Evolutionary conservation across 805 yeast genomes (phyloP).

Genomic region (Yamadazyma scolyti): DNA sequence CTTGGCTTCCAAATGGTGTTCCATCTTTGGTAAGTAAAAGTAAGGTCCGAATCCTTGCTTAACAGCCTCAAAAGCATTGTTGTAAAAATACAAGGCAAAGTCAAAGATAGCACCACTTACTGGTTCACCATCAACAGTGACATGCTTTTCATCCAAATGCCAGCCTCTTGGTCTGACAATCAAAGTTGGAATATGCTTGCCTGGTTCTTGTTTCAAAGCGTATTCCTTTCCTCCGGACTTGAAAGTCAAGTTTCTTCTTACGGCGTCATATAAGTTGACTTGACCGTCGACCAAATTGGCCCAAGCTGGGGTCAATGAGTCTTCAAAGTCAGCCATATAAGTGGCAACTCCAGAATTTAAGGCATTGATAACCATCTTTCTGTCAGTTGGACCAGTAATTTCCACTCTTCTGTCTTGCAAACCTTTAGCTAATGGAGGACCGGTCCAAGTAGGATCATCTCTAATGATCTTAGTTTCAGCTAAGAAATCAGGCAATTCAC

Average conservation of each 20-base stretch:
- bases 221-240: conserved; percentile 42
- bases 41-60: conserved; percentile 74
- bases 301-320: conserved; percentile 85
- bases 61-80: conserved; percentile 62
- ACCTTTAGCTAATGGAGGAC: conserved; percentile 70
- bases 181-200: conserved; percentile 66
- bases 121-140: conserved; percentile 70
- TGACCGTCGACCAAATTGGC: conserved; percentile 75
- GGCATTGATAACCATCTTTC: conserved; percentile 81
- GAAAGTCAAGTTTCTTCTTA: conserved; percentile 56
- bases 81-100: conserved; percentile 74
- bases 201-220: conserved; percentile 41
- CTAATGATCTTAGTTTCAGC: conserved; percentile 69
- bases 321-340: conserved; percentile 85
- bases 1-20: conserved; percentile 78
- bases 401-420: conserved; percentile 72
- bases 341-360: conserved; percentile 75
- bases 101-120: conserved; percentile 75
- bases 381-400: conserved; percentile 83
- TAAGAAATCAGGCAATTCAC: conserved; percentile 58
- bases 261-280: conserved; percentile 72
- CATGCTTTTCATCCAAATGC: conserved; percentile 77
- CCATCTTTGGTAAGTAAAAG: conserved; percentile 83
- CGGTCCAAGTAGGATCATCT: conserved; percentile 72
- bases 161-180: conserved; percentile 88